Conservation (phyloP, 192 early-diverging fungal species). For the Linnemannia exigua region DNA sequence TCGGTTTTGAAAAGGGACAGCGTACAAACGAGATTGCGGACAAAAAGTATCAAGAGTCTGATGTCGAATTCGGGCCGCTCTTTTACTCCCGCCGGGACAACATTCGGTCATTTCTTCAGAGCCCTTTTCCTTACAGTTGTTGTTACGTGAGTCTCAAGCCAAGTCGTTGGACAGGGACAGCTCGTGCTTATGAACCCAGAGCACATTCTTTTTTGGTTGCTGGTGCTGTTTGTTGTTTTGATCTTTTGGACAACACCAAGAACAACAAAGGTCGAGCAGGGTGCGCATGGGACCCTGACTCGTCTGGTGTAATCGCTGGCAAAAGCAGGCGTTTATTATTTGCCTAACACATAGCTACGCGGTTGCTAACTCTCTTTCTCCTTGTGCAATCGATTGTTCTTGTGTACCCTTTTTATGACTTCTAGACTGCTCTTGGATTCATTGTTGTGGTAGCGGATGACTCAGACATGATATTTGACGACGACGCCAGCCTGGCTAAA, state of each 20-base stretch:
- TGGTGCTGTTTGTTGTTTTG: background rate
- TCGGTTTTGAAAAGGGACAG: background rate
- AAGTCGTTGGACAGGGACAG: no score
- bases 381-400: background rate
- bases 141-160: background rate
- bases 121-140: slow-evolving; percentile 12
- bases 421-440: slow-evolving; percentile 53
- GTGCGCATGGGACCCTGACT: background rate
- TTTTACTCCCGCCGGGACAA: background rate
- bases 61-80: background rate
- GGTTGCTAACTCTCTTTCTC: background rate
- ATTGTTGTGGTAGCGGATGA: slow-evolving; percentile 52
- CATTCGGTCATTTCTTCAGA: slow-evolving; percentile 30
- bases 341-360: background rate
- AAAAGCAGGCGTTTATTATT: background rate
- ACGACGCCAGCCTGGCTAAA: slow-evolving; percentile 28
- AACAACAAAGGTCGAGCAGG: background rate
- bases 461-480: slow-evolving; percentile 53
- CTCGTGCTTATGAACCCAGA: slow-evolving; percentile 9
- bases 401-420: background rate
- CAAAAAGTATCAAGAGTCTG: background rate
- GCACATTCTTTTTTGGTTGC: background rate
- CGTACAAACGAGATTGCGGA: background rate
- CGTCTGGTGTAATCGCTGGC: background rate
- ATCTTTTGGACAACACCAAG: background rate